phyloP scores from a whole-genome alignment of 176 grass and related monocot genomes.

The Musa beccarii region DNA sequence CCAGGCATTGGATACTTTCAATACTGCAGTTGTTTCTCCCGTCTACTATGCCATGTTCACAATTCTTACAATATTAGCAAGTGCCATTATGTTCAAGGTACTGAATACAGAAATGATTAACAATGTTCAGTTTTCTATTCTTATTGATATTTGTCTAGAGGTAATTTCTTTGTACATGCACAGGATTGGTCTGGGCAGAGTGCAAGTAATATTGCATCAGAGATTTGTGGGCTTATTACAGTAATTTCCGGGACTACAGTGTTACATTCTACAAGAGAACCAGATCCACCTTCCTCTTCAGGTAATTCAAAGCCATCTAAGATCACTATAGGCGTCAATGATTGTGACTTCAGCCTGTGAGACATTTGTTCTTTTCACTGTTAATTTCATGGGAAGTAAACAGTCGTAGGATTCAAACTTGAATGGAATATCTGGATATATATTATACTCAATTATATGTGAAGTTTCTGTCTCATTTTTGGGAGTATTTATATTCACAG shows the following conservation, averaged over 20 bases:
- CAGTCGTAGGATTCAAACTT: too few species aligned
- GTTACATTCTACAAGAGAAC: conserved; percentile 80
- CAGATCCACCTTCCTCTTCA: conserved; percentile 56
- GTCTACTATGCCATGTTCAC: conserved; percentile 99
- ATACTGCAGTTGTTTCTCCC: conserved; percentile 93
- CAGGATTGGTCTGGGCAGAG: conserved; percentile 98
- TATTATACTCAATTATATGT: too few species aligned
- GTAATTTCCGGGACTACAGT: conserved; percentile 80
- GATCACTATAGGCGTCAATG: not conserved
- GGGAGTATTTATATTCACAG: too few species aligned
- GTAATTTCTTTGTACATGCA: conserved; percentile 11
- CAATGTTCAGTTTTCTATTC: not conserved
- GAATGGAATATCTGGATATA: too few species aligned
- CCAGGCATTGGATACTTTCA: conserved; percentile 94
- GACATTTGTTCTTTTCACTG: too few species aligned
- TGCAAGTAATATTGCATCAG: conserved; percentile 73
- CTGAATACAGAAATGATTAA: conserved; percentile 4
- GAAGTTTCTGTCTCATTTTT: too few species aligned
- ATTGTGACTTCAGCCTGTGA: too few species aligned
- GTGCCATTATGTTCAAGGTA: conserved; percentile 99
- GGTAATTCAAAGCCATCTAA: conserved; percentile 26
- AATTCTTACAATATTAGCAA: conserved; percentile 90
- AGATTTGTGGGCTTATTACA: conserved; percentile 86
- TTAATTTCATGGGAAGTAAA: too few species aligned
- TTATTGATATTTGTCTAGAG: not conserved